Percentiles rank a stretch among this genome's conserved stretches.
phyloP scores from a whole-genome alignment of 2,329 filamentous ascomycete genomes.

The Aureobasidium sp. region DNA sequence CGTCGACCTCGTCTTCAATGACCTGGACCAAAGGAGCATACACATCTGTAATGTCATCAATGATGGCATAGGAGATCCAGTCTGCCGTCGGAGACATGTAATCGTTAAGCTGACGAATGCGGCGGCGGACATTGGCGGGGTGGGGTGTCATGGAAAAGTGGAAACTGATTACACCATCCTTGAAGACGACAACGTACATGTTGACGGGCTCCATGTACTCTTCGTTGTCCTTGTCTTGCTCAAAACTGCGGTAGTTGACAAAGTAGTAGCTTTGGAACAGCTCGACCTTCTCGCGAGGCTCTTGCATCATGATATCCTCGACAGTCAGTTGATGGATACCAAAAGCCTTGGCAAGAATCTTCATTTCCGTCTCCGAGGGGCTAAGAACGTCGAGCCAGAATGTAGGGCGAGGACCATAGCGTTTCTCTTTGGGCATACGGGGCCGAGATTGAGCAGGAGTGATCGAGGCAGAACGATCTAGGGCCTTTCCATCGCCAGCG shows the following conservation, averaged over 20 bases:
- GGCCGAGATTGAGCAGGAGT: slow-evolving; percentile 22
- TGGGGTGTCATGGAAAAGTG: slow-evolving; percentile 96
- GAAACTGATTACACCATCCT: slow-evolving; percentile 91
- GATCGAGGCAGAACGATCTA: slow-evolving; percentile 27
- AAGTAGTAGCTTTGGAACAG: slow-evolving; percentile 98
- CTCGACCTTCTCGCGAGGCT: slow-evolving; percentile 96
- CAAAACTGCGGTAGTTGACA: slow-evolving; percentile 95
- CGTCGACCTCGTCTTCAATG: slow-evolving; percentile 94
- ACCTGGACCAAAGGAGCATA: slow-evolving; percentile 87
- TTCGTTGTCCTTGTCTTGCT: slow-evolving; percentile 83
- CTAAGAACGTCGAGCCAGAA: slow-evolving; percentile 95
- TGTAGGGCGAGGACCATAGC: slow-evolving; percentile 71
- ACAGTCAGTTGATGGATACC: slow-evolving; percentile 92
- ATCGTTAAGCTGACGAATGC: slow-evolving; percentile 88
- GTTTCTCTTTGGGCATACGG: slow-evolving; percentile 25
- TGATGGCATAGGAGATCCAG: slow-evolving; percentile 97
- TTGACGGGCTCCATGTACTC: slow-evolving; percentile 93
- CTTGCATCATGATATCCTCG: slow-evolving; percentile 95
- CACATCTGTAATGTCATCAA: slow-evolving; percentile 96
- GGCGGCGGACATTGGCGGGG: slow-evolving; percentile 86
- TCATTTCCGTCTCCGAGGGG: slow-evolving; percentile 94
- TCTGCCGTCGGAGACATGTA: slow-evolving; percentile 89
- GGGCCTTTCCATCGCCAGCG: slow-evolving; percentile 22
- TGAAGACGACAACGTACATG: slow-evolving; percentile 95
- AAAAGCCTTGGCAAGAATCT: slow-evolving; percentile 82